Conservation (phyloP, 305 asterid genomes). For the Fraxinus greggii region DNA sequence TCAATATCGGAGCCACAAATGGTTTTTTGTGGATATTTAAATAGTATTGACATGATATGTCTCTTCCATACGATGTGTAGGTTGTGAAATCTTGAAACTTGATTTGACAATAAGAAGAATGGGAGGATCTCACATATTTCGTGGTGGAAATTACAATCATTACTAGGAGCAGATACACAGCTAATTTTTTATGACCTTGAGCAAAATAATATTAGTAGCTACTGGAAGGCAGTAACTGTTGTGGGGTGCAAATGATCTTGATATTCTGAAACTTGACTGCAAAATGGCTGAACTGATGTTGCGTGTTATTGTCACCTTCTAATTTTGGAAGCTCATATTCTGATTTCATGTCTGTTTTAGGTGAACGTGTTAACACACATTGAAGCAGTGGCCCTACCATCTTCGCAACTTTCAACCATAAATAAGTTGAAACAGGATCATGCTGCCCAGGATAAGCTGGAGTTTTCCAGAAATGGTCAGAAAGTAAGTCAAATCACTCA, state of each 20-base stretch:
- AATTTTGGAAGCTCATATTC: not conserved
- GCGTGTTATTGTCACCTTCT: not conserved
- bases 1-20: not conserved
- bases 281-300: not conserved
- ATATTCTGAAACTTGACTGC: not conserved
- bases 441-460: conserved; percentile 34
- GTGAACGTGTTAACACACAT: conserved; percentile 42
- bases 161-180: not conserved
- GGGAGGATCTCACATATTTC: not conserved
- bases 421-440: conserved; percentile 23
- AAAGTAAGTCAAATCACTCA: not conserved
- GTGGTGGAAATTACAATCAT: not conserved
- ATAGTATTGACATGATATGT: not conserved
- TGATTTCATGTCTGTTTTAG: conserved; percentile 24
- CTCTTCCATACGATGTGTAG: not conserved
- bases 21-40: not conserved
- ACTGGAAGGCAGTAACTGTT: not conserved
- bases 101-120: not conserved
- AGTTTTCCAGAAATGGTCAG: conserved; percentile 12
- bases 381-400: conserved; percentile 19
- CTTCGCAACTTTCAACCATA: conserved; percentile 1
- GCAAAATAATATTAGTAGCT: not conserved
- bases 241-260: not conserved
- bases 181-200: not conserved
- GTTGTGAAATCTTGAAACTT: not conserved